Conservation (phyloP, 75 land plant species). For the Cupressus sempervirens region DNA sequence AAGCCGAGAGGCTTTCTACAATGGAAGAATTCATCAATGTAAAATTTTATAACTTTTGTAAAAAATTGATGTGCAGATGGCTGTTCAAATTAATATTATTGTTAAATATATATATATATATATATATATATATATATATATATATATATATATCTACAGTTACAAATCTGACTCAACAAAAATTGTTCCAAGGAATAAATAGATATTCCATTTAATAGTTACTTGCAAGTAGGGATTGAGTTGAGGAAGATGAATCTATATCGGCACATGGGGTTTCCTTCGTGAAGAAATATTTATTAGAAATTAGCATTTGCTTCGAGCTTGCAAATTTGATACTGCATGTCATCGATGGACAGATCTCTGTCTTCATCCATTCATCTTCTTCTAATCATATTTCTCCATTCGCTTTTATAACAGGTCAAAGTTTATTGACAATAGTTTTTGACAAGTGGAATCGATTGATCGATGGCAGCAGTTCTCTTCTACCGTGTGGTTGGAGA, state of each 20-base stretch:
- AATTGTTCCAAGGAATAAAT: no score
- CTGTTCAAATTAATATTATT: no score
- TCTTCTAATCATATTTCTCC: constrained; percentile 40
- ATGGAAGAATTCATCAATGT: no score
- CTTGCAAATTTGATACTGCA: not conserved
- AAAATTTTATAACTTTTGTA: no score
- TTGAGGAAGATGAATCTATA: not conserved
- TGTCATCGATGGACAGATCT: not conserved
- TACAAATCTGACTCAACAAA: no score
- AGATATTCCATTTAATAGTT: no score
- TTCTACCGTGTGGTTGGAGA: constrained; percentile 73
- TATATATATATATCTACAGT: no score
- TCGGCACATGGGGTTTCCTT: not conserved
- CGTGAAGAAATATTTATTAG: not conserved
- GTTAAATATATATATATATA: no score
- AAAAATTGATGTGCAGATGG: no score
- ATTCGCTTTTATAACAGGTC: constrained; percentile 32
- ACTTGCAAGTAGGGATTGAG: not conserved
- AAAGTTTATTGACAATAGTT: not conserved
- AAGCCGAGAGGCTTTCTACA: no score
- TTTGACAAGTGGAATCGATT: not conserved
- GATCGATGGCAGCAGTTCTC: constrained; percentile 64
- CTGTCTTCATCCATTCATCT: not conserved
- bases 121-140: no score
- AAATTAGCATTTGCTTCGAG: not conserved